Base-by-base conservation (phyloP, 257 asterid species). In the Solanum pennellii region DNA sequence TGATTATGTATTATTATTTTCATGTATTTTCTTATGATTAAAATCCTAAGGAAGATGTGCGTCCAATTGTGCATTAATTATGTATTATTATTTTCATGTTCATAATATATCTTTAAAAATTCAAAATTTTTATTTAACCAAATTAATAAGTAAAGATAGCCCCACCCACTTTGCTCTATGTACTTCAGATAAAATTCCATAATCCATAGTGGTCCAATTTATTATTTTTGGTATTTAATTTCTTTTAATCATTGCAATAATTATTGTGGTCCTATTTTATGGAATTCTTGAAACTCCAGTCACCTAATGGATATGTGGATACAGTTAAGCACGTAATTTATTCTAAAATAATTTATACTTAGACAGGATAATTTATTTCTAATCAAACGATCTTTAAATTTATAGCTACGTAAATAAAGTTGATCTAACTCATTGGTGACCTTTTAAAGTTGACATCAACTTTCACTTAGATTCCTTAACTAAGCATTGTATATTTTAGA, bases 321-420 rank as follows among this genome's bases (percentile, higher is more conserved):
- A 35, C 37, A 66, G 73, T 66, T 66, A 66, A 66, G 73, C 10
- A 66, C 37, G 18, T 52, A 52, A 52, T 21, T 52, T 52, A 52
- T 52, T 52, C 18, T 52, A 16, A 52, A 52, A 52, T 52, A 52
- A 52, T 52, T 16, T 35, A 35, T 35, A 35, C 6, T 35, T 5
- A 5, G 7, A 35, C 7, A 35, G 1, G 39, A 35, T 35, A 35
- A 37, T 16, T 52, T 6, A 16, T 52, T 52, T 23, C 7, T 16
- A 52, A 7, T 0, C 23, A 52, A 16, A 52, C 0, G 62, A 0
- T 3, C 0, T 23, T 1, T 2, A 49, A 49, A 15, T 56, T 1
- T 7, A 1, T 18, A 56, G 65, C 3, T 56, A 56, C 65, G 7
- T 18, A 18, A 56, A 56, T 18, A 56, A 33, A 33, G 35, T 33